Base-by-base conservation (phyloP, 2,329 filamentous ascomycete genomes). In the Claviceps digitariae region DNA sequence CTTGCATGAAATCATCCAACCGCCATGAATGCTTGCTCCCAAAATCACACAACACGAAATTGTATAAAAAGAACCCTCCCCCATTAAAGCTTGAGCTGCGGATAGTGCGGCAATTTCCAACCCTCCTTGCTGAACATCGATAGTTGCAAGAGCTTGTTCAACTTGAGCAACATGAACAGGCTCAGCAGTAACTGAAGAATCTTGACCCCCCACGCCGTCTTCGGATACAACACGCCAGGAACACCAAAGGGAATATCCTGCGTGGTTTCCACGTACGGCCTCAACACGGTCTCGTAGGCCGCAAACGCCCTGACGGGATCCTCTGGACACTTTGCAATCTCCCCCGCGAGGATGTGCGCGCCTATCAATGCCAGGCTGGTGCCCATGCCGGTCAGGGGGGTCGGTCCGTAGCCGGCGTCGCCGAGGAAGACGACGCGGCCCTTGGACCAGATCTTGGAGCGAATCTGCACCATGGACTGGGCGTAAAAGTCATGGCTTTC, bases 331-430 rank as follows among this genome's bases (percentile, higher is more conserved):
- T 17, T 10, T 2, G 45, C 20, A 5, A 53, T 53, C 27, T 53
- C 51, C 3, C 51, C 51, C 0, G 76, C 76, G 1, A 81, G 67
- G 0, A 75, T 64, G 57, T 78, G 78, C 1, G 74, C 77, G 2
- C 71, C 71, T 1, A 70, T 60, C 23, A 79, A 56, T 2, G 72
- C 72, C 3, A 69, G 57, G 2, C 67, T 71, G 2, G 74, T 76
- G 15, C 75, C 75, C 66, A 75, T 71, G 0, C 76, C 76, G 0
- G 72, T 73, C 7, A 72, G 56, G 2, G 70, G 69, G 0, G 72
- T 72, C 0, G 74, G 72, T 23, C 67, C 71, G 57, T 73, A 73
- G 1, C 64, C 74, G 17, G 77, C 73, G 55, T 81, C 76, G 4
- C 75, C 76, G 0, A 79, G 51, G 0, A 76, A 60, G 0, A 69